These are phyloP conservation scores for Rhizopus delemar DNA, from an alignment of 371 early-diverging fungal genomes.

Conservation along the genomic window DNA sequence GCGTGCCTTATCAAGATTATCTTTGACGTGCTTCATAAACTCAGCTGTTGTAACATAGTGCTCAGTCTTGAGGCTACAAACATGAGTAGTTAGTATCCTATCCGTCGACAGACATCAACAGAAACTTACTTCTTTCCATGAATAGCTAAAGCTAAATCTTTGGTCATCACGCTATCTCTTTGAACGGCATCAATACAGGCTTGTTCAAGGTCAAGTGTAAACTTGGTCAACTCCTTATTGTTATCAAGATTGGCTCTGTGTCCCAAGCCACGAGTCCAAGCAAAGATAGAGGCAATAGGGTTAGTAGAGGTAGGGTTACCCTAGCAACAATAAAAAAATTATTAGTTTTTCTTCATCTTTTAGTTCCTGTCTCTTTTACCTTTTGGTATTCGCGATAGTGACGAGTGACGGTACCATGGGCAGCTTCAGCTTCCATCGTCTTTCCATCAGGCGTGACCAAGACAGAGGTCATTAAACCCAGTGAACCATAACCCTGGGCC, in stretches of 20 bases:
- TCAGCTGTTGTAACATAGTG: slow-evolving; percentile 80
- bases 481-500: slow-evolving; percentile 91
- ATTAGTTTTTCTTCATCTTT: no score
- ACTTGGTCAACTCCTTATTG: slow-evolving; percentile 73
- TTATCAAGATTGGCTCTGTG: slow-evolving; percentile 94
- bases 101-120: neutral
- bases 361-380: slow-evolving; percentile 1
- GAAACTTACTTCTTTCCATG: slow-evolving; percentile 76
- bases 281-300: slow-evolving; percentile 97
- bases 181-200: slow-evolving; percentile 91
- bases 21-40: slow-evolving; percentile 75
- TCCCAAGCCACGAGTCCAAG: slow-evolving; percentile 95
- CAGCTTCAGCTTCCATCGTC: slow-evolving; percentile 95
- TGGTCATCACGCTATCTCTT: slow-evolving; percentile 88
- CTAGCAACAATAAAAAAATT: no score
- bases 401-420: slow-evolving; percentile 96
- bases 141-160: slow-evolving; percentile 94
- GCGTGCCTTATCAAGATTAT: slow-evolving; percentile 56
- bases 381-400: slow-evolving; percentile 97
- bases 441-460: slow-evolving; percentile 93
- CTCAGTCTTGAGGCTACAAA: slow-evolving; percentile 56
- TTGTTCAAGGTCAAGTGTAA: slow-evolving; percentile 79
- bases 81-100: neutral
- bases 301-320: slow-evolving; percentile 92
- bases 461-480: slow-evolving; percentile 95